Evolutionary conservation across 768 basidiomycete genomes (phyloP), one percentile per base, ranked within the genome.

Genomic region (Boletus insuetus): DNA sequence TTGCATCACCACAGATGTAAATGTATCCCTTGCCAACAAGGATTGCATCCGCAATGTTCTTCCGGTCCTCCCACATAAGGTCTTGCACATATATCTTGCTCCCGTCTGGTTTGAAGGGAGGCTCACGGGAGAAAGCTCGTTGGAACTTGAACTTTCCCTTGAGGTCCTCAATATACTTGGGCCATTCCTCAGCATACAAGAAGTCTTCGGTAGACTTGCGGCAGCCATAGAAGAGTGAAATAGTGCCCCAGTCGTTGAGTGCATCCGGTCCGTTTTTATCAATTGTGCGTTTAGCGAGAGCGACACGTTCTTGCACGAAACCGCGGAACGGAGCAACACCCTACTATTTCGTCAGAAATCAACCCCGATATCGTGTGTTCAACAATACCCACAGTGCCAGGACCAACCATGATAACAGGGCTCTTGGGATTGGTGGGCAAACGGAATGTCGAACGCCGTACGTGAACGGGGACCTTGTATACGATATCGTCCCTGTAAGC

Each of bases 41-140:
- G 62, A 99, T 92, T 17, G 90, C 87, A 53, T 95, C 86, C 11
- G 89, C 91, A 50, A 99, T 81, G 53, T 85, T 80, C 70, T 86
- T 85, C 53, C 85, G 79, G 68, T 93, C 85, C 47, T 98, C 85
- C 90, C 89, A 94, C 12, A 99, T 75, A 54, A 98, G 77, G 73
- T 99, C 94, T 75, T 99, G 97, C n/a, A 99, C 97, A 74, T 99
- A 99, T 66, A 96, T 91, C 79, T 98, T 99, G 79, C 89, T 79
- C 24, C 94, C 90, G 61, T 94, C 93, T 6, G 90, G 82, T 72
- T 89, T 91, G 77, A 82, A 91, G n/a, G 84, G 85, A 53, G 78
- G 76, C 63, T 95, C 87, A 49, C 94, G 89, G 40, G 95, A 98
- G 79, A 98, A 93, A 6, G 97, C 93, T 59, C 79, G 79, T 70